A percentile compares a stretch with the other conserved stretches of the same genome.
phyloP scores from a whole-genome alignment of 192 early-diverging fungal genomes.

The Coemansia sp. region DNA sequence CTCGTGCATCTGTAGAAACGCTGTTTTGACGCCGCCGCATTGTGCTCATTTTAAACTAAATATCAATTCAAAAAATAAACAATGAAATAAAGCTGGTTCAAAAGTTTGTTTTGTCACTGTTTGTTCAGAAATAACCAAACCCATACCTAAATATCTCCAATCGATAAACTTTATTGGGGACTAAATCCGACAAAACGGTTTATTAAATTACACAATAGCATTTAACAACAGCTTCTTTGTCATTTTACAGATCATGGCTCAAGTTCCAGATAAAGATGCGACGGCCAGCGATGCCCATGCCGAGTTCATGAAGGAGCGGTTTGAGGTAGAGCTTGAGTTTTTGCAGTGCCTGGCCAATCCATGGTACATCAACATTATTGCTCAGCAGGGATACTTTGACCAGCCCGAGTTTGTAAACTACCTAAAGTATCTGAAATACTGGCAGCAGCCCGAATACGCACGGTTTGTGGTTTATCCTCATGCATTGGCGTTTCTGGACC shows the following conservation, averaged over 20 bases:
- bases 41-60: conserved; percentile 2
- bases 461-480: conserved; percentile 91
- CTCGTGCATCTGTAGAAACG: not conserved
- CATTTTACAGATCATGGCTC: conserved; percentile 7
- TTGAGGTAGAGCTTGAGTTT: conserved; percentile 93
- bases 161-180: no score
- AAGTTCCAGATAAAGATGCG: conserved; percentile 6
- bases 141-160: no score
- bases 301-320: conserved; percentile 58
- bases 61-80: not conserved
- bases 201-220: no score
- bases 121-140: no score
- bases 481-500: conserved; percentile 78
- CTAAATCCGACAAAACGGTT: no score
- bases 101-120: not conserved
- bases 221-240: no score
- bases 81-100: not conserved
- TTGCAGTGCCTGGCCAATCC: conserved; percentile 93
- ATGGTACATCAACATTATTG: conserved; percentile 88
- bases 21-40: not conserved
- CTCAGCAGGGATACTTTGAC: conserved; percentile 83
- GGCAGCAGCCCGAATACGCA: conserved; percentile 85
- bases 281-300: not conserved
- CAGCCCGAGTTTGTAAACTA: conserved; percentile 87
- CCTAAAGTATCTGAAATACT: conserved; percentile 88